A percentile compares a stretch with the other conserved stretches of the same genome.
These are phyloP conservation scores for Grifola frondosa DNA, from an alignment of 1,284 basidiomycete genomes.

Conservation along the genomic window DNA sequence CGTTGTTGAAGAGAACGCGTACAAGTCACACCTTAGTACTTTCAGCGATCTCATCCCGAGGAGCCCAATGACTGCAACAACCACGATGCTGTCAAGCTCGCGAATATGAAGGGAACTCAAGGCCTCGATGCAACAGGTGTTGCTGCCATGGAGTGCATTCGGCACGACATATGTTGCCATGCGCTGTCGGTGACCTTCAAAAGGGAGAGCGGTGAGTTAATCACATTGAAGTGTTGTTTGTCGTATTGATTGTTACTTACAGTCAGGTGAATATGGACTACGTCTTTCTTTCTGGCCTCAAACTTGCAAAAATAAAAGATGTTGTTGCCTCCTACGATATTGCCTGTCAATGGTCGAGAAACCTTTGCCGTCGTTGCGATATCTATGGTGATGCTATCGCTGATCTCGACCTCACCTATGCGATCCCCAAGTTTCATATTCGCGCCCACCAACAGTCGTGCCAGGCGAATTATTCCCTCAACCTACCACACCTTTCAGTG, in stretches of 20 bases:
- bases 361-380: not conserved
- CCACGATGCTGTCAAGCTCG: constrained; percentile 12
- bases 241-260: too few relatives aligned
- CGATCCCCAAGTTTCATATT: constrained; percentile 10
- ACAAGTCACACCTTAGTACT: constrained; percentile 16
- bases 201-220: constrained; percentile 25
- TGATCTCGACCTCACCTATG: not conserved
- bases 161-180: constrained; percentile 25
- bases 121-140: constrained; percentile 8
- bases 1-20: constrained; percentile 24
- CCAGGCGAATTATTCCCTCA: constrained; percentile 13
- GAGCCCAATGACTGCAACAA: constrained; percentile 9
- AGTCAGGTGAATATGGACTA: constrained; percentile 20
- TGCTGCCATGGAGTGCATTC: constrained; percentile 7
- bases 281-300: constrained; percentile 14
- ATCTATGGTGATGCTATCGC: constrained; percentile 1
- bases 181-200: constrained; percentile 26
- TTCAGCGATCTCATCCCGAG: constrained; percentile 1
- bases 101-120: constrained; percentile 2
- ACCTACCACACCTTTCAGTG: too few relatives aligned
- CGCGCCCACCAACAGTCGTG: constrained; percentile 4
- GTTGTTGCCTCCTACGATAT: constrained; percentile 19
- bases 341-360: constrained; percentile 17
- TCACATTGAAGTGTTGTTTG: not conserved
- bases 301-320: not conserved